A percentile compares a stretch with the other conserved stretches of the same genome.
Evolutionary conservation across 192 early-diverging fungal genomes (phyloP).

Genomic region (Umbelopsis isabellina): DNA sequence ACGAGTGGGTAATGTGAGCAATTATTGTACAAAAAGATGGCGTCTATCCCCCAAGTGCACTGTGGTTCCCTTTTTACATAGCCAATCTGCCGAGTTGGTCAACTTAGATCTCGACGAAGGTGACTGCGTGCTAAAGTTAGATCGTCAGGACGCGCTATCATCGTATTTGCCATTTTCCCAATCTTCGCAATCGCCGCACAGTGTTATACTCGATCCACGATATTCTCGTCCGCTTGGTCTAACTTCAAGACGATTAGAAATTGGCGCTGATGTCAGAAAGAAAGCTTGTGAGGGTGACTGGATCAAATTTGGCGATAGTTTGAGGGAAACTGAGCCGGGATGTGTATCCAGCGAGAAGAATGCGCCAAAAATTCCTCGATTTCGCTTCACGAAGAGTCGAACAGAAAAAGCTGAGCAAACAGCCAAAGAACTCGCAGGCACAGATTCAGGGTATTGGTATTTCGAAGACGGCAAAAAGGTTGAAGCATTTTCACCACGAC

Average conservation of each 20-base stretch:
- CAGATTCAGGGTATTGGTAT: not conserved
- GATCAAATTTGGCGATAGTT: conserved; percentile 5
- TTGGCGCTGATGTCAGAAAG: not conserved
- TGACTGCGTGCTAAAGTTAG: not conserved
- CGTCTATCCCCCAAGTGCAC: not conserved
- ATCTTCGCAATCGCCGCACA: no score
- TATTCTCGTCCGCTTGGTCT: not conserved
- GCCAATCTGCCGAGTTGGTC: not conserved
- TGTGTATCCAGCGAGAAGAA: not conserved
- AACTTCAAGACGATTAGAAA: not conserved
- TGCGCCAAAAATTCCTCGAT: not conserved
- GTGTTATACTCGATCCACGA: not conserved
- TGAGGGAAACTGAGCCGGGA: not conserved
- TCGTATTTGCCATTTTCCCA: not conserved
- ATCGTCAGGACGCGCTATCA: not conserved
- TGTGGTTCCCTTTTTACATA: not conserved
- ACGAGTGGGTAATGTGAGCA: not conserved
- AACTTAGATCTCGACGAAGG: not conserved
- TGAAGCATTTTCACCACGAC: not conserved
- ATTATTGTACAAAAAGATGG: conserved; percentile 9
- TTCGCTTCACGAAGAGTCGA: not conserved
- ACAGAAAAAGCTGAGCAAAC: not conserved
- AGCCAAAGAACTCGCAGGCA: no score
- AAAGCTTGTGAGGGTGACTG: not conserved
- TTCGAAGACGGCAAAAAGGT: not conserved